Base-by-base conservation (phyloP, 148 eudicot species). In the Cornus kousa region DNA sequence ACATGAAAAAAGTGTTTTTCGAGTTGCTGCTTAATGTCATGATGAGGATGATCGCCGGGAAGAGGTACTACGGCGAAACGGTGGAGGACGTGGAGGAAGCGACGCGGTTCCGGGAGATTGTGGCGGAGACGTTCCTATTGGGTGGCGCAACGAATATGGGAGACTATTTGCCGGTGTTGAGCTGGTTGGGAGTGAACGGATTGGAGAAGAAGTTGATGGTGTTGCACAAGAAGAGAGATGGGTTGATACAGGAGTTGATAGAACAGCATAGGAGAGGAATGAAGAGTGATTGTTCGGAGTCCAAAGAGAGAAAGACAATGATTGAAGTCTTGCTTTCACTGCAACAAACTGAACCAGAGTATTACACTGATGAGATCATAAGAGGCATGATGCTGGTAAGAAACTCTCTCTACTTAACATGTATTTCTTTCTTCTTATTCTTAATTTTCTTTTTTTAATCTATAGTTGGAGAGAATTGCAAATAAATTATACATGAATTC, bases 331-430 rank as follows among this genome's bases (percentile, higher is more conserved):
- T 85, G 71, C 37, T 85, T 64, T 22, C 70, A 14, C 68, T 81
- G 74, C 84, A 76, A 65, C 72, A 72, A 48, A 72, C 46, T 12
- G 85, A 85, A 22, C 87, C 87, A 2, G 85, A 85, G n/a, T 78
- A 76, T 31, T 85, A 85, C 65, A 85, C 65, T 0, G 87, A 85
- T 62, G 65, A 65, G 35, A 32, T 72, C 19, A 82, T 85, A n/a
- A 72, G 72, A 76, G 73, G 80, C 71, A 40, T 81, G 20, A 73
- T 85, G 66, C 70, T 85, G 82, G 87, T 85, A 79, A 75, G 72
- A 31, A 43, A 2, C 10, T 43, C 48, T 43, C 48, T 35, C 37
- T 35, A 35, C 37, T 35, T 35, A 0, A 28, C 28, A 28, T 28
- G 28, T 28, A 28, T 28, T 28, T 28, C 0, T 28, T 28, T 28